phyloP scores from a whole-genome alignment of 768 basidiomycete genomes.

The Leccinum pellstonianum region DNA sequence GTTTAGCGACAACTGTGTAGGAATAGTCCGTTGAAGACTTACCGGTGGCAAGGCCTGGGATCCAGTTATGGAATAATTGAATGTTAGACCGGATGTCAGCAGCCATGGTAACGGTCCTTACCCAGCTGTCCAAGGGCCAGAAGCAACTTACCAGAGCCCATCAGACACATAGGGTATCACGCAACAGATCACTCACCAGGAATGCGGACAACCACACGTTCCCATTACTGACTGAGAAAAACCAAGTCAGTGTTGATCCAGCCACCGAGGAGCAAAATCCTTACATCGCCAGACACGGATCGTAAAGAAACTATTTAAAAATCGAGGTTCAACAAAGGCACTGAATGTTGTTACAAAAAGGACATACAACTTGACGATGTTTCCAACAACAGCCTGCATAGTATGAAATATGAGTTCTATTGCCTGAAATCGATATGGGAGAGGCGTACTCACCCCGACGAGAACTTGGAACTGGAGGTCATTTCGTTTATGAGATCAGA shows the following conservation, averaged over 20 bases:
- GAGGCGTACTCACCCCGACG: conserved; percentile 32
- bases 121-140: conserved; percentile 52
- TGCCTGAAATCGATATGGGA: background rate
- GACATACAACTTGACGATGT: conserved; percentile 53
- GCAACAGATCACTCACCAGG: conserved; percentile 39
- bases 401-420: background rate
- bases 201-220: conserved; percentile 45
- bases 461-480: conserved; percentile 42
- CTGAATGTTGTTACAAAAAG: background rate
- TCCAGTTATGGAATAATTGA: conserved; percentile 4
- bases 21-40: conserved; percentile 9
- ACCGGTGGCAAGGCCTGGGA: conserved; percentile 41
- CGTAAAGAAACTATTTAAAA: conserved; percentile 45
- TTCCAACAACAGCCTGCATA: conserved; percentile 48
- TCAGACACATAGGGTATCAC: background rate
- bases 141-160: conserved; percentile 36
- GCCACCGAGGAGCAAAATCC: conserved; percentile 14
- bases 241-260: background rate
- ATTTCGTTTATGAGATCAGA: conserved; percentile 1
- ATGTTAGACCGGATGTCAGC: background rate
- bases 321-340: background rate
- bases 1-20: background rate
- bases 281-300: conserved; percentile 65
- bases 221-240: conserved; percentile 50
- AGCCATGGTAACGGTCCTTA: conserved; percentile 20